A percentile compares a stretch with the other conserved stretches of the same genome.
Conservation (phyloP, 1,139 yeast genomes). For the Scheffersomyces quercinus region DNA sequence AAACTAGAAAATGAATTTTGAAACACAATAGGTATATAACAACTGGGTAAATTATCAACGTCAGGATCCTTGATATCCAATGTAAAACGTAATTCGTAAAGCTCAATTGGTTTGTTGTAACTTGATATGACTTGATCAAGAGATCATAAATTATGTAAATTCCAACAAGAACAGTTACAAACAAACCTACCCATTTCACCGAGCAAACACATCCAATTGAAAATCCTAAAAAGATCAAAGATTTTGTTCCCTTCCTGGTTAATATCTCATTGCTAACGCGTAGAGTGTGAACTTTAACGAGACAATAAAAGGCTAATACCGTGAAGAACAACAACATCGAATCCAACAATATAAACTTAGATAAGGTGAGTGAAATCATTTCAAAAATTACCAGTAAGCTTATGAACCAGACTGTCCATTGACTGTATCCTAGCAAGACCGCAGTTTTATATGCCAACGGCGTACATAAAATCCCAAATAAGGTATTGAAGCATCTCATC, state of each 20-base stretch:
- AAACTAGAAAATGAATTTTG: conserved; percentile 74
- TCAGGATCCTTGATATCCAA: conserved; percentile 70
- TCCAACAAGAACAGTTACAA: conserved; percentile 82
- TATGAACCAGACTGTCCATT: conserved; percentile 53
- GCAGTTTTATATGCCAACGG: conserved; percentile 69
- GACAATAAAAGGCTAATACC: conserved; percentile 57
- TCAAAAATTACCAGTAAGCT: conserved; percentile 65
- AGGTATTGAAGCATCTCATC: conserved; percentile 69
- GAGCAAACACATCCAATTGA: conserved; percentile 91
- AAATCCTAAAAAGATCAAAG: conserved; percentile 71
- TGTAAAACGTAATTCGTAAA: conserved; percentile 51
- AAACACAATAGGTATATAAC: conserved; percentile 68
- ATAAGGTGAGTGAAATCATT: conserved; percentile 61
- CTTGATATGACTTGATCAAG: conserved; percentile 61
- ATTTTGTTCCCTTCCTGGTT: conserved; percentile 45
- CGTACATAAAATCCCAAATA: conserved; percentile 60
- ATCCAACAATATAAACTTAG: conserved; percentile 72
- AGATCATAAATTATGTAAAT: conserved; percentile 79
- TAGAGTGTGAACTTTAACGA: conserved; percentile 54
- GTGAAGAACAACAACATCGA: conserved; percentile 74
- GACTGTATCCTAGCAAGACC: conserved; percentile 44
- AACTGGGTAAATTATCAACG: conserved; percentile 75
- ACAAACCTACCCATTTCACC: conserved; percentile 95
- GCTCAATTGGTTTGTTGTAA: conserved; percentile 26
- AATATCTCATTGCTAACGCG: conserved; percentile 41